Conservation (phyloP, 2,329 filamentous ascomycete genomes). For the Cladosporium sp. region DNA sequence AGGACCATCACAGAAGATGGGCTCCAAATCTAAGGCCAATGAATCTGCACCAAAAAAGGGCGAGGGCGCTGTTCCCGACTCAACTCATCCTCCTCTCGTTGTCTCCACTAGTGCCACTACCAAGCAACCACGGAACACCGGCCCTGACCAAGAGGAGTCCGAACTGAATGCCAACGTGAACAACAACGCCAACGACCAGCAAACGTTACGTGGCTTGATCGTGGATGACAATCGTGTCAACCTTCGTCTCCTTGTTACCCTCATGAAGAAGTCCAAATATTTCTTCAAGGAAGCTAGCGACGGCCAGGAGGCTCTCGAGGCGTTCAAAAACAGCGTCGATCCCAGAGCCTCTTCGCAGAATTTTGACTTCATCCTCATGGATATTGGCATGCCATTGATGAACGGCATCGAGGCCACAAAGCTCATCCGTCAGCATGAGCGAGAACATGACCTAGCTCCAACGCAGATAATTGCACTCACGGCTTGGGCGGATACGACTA, state of each 20-base stretch:
- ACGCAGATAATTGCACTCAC: constrained; percentile 27
- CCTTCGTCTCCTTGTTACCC: constrained; percentile 20
- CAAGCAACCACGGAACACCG: no score
- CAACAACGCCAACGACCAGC: no score
- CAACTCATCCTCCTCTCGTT: no score
- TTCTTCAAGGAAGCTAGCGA: constrained; percentile 15
- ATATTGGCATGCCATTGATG: constrained; percentile 32
- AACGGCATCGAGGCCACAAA: constrained; percentile 27
- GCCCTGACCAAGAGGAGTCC: no score
- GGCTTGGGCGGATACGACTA: constrained; percentile 25
- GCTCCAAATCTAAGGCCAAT: no score
- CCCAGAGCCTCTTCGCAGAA: background rate
- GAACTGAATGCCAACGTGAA: no score
- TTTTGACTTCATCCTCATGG: constrained; percentile 34
- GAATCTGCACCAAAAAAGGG: no score
- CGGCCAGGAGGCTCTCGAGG: constrained; percentile 16
- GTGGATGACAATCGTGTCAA: constrained; percentile 32
- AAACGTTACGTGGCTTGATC: constrained; percentile 18
- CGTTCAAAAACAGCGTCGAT: constrained; percentile 19
- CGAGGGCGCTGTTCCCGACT: no score
- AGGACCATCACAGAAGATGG: no score
- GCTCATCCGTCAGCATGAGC: constrained; percentile 26
- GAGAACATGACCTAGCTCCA: constrained; percentile 13
- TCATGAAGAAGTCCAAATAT: constrained; percentile 17
- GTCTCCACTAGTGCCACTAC: no score